A percentile compares a stretch with the other conserved stretches of the same genome.
These are phyloP conservation scores for Lipomyces sp. DNA, from an alignment of 805 yeast genomes.

Conservation along the genomic window DNA sequence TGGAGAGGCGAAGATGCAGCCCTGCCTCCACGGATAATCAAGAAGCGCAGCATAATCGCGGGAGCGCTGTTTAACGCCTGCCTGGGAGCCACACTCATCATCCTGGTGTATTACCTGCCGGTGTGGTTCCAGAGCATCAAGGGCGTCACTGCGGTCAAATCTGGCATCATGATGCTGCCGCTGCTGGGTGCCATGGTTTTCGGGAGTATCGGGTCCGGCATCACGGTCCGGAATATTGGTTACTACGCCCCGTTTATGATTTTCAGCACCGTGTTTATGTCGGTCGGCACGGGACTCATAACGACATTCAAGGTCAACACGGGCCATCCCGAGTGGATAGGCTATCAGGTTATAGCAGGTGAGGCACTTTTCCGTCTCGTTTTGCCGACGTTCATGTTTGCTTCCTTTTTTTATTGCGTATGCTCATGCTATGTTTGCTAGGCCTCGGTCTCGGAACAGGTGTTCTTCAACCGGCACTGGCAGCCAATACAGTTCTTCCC, in stretches of 20 bases:
- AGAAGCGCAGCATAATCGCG: constrained; percentile 38
- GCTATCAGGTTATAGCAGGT: constrained; percentile 48
- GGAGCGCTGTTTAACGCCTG: constrained; percentile 42
- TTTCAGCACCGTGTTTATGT: constrained; percentile 39
- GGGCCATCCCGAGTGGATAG: constrained; percentile 41
- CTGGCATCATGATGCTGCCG: constrained; percentile 45
- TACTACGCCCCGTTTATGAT: constrained; percentile 43
- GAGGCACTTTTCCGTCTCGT: too few species aligned
- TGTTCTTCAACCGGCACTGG: constrained; percentile 1
- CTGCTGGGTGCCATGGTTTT: constrained; percentile 46
- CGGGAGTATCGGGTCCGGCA: constrained; percentile 46
- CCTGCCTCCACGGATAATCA: constrained; percentile 50
- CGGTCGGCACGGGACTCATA: constrained; percentile 48
- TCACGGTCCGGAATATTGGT: constrained; percentile 43
- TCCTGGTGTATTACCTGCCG: constrained; percentile 49
- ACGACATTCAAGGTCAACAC: constrained; percentile 44
- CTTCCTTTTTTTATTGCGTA: too few species aligned
- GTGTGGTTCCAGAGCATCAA: constrained; percentile 48
- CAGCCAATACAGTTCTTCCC: constrained; percentile 5
- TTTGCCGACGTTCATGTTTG: constrained; percentile 35
- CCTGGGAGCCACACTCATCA: constrained; percentile 49
- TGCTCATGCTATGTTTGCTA: constrained; percentile 43
- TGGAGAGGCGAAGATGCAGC: too few species aligned
- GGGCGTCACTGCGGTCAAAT: constrained; percentile 41
- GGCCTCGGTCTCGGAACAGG: constrained; percentile 48